Conservation (phyloP, 768 basidiomycete species). For the Lepiota subincarnata region DNA sequence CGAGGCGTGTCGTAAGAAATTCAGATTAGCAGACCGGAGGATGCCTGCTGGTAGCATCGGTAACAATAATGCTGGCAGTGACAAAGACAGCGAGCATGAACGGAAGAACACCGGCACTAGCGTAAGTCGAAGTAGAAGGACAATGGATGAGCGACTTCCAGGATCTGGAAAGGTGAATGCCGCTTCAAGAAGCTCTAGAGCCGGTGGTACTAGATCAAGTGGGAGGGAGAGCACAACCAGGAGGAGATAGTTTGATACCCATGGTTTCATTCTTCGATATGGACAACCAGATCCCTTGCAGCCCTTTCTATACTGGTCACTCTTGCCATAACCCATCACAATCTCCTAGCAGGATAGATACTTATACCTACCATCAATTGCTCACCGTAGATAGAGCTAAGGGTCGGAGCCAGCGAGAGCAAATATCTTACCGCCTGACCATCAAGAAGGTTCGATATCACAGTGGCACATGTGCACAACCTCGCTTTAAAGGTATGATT, state of each 20-base stretch:
- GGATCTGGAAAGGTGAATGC: background rate
- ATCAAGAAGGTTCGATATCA: background rate
- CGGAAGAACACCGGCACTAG: background rate
- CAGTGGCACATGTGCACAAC: background rate
- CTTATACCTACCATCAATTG: background rate
- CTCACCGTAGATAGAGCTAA: background rate
- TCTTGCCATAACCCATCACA: background rate
- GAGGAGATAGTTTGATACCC: background rate
- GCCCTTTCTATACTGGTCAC: background rate
- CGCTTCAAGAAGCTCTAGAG: background rate
- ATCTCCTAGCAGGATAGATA: background rate
- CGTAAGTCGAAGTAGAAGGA: conserved; percentile 1
- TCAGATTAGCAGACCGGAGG: conserved; percentile 25
- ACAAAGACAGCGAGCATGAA: background rate
- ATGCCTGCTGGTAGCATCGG: background rate
- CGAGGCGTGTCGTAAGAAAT: conserved; percentile 69
- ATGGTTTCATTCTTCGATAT: background rate
- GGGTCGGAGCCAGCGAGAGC: background rate
- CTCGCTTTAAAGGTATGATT: too few relatives aligned
- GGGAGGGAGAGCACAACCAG: background rate
- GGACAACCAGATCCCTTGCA: background rate
- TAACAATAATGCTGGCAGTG: conserved; percentile 1
- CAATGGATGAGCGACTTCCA: background rate
- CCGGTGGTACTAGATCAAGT: background rate
- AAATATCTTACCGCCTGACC: background rate